Evolutionary conservation across 208 protist species (phyloP), one percentile per base, ranked within the genome.

Genomic region (Porcisia hertigi): DNA sequence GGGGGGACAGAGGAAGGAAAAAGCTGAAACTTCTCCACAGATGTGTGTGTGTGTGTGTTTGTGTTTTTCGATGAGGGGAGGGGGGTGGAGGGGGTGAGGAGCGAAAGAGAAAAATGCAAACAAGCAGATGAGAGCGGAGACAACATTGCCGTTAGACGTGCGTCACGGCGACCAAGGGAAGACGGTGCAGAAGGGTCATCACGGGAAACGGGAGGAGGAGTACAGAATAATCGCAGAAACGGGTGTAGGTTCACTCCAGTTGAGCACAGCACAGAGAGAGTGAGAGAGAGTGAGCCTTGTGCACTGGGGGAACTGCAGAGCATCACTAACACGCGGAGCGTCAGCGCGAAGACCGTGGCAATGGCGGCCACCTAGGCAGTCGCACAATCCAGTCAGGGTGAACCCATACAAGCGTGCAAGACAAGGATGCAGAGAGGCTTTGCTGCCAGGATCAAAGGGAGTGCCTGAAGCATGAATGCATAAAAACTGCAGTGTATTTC

Each of bases 31-130:
- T 49, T 49, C 62, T 67, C 39, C n/a, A 12, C 25, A 34, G 20
- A 16, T 70, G 65, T 41, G n/a, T 67, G 62, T 30, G 39, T 60
- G 63, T 53, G 43, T 53, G 63, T 54, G 63, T 53, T 12, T 69
- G 64, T 41, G 45, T 58, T 54, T 53, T 54, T 66, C 6, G 23
- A 57, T 8, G 41, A 36, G 41, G 36, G 41, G 18, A 8, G 23
- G 8, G 11, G 16, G 41, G 49, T n/a, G 6, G 0, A 20, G 20
- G 53, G 3, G 12, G 18, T 36, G 20, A 9, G 53, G 18, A 49
- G 41, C 9, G 41, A 70, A 23, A 36, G 36, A 70, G 52, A 39
- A 34, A 72, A n/a, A 72, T 12, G 41, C 36, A n/a, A 11, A 36
- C 41, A 71, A 25, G 39, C 43, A 1, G 39, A 34, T 45, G 43